Conservation (phyloP, 176 grass and related monocot genomes). For the sorghum (Sorghum bicolor) region Sorghum_bicolor_NCBIv3 NC_012879.2:1818501-1819000, state of each 20-base stretch:
- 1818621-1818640: no score
- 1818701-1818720: not conserved
- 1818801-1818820: not conserved
- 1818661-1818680: not conserved
- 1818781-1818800: not conserved
- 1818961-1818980: not conserved
- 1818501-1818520: no score
- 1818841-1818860: not conserved
- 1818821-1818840: not conserved
- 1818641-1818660: no score
- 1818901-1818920: no score
- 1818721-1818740: not conserved
- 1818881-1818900: not conserved
- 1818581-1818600: no score
- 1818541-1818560: no score
- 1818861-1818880: constrained; percentile 13
- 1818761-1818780: not conserved
- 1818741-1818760: not conserved
- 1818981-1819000: not conserved
- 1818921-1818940: not conserved
- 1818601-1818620: no score
- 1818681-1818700: not conserved
- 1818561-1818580: no score
- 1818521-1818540: no score
- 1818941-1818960: constrained; percentile 14